A percentile compares a stretch with the other conserved stretches of the same genome.
These are phyloP conservation scores for Verticillium nubilum DNA, from an alignment of 2,329 filamentous ascomycete genomes.

Conservation along the genomic window DNA sequence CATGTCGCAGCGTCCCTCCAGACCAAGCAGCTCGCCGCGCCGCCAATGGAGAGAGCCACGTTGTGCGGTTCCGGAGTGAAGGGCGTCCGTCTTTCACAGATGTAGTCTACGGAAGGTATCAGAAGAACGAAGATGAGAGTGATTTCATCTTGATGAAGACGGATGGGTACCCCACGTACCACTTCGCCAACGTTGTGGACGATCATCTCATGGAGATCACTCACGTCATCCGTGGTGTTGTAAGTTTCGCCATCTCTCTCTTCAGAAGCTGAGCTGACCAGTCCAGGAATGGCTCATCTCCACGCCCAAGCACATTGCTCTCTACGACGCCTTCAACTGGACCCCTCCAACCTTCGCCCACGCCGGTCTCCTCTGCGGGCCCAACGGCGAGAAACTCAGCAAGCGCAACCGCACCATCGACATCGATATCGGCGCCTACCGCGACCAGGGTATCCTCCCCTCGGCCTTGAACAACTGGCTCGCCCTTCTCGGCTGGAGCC, in stretches of 20 bases:
- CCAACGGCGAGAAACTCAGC: slow-evolving; percentile 71
- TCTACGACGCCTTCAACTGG: slow-evolving; percentile 79
- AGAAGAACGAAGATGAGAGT: slow-evolving; percentile 53
- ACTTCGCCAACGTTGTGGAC: slow-evolving; percentile 95
- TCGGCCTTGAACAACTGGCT: slow-evolving; percentile 69
- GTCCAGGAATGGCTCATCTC: slow-evolving; percentile 88
- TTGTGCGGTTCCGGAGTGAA: slow-evolving; percentile 68
- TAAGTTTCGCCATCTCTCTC: slow-evolving; percentile 31
- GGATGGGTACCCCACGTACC: slow-evolving; percentile 91
- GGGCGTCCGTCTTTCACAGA: slow-evolving; percentile 64
- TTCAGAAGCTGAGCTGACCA: not conserved
- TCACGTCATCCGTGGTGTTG: slow-evolving; percentile 85
- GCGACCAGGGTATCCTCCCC: slow-evolving; percentile 39
- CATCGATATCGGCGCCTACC: slow-evolving; percentile 48
- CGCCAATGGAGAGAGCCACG: slow-evolving; percentile 62
- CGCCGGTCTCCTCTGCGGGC: slow-evolving; percentile 67
- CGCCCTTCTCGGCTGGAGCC: slow-evolving; percentile 78
- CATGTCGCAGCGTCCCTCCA: slow-evolving; percentile 61
- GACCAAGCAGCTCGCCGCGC: slow-evolving; percentile 69
- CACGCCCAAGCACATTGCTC: slow-evolving; percentile 65
- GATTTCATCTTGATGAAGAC: slow-evolving; percentile 89
- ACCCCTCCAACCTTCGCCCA: slow-evolving; percentile 70
- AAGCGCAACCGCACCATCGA: slow-evolving; percentile 64
- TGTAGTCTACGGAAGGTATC: slow-evolving; percentile 69
- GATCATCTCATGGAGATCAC: slow-evolving; percentile 95